These are phyloP conservation scores for Medicago truncatula DNA, from an alignment of 306 rosid species.

Conservation along the genomic window DNA sequence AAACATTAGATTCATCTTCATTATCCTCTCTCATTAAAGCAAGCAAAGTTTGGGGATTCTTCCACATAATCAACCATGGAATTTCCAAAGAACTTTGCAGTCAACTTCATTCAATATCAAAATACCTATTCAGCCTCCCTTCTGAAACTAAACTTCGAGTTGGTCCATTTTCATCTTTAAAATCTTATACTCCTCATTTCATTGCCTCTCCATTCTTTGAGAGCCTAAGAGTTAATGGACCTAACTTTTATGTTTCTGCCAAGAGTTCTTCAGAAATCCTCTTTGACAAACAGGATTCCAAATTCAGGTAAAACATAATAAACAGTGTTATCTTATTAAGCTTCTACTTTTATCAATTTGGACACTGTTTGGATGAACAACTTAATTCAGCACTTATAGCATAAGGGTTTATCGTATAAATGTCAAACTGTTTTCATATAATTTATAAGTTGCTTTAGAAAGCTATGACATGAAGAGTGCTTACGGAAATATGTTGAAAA, in stretches of 20 bases:
- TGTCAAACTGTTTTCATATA: too few relatives aligned
- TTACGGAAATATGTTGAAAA: too few relatives aligned
- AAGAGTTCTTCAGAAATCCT: slow-evolving; percentile 67
- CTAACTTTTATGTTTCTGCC: slow-evolving; percentile 76
- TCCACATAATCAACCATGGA: slow-evolving; percentile 90
- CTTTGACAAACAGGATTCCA: slow-evolving; percentile 53
- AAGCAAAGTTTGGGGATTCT: slow-evolving; percentile 91
- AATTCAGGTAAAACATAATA: slow-evolving; percentile 64
- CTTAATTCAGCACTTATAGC: too few relatives aligned
- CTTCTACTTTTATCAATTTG: slow-evolving; percentile 8
- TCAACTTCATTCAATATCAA: slow-evolving; percentile 61
- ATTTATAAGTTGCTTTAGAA: too few relatives aligned
- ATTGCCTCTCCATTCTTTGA: slow-evolving; percentile 98
- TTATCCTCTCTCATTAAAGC: slow-evolving; percentile 65
- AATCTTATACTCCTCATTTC: slow-evolving; percentile 88
- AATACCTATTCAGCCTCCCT: slow-evolving; percentile 69
- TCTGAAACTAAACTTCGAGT: slow-evolving; percentile 79
- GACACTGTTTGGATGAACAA: too few relatives aligned
- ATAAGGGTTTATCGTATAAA: background rate
- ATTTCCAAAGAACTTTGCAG: slow-evolving; percentile 75
- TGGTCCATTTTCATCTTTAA: slow-evolving; percentile 83
- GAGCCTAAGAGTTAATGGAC: slow-evolving; percentile 86
- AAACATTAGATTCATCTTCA: slow-evolving; percentile 65
- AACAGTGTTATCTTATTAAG: background rate
- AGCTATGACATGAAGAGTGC: too few relatives aligned